Conservation (phyloP, 345 rosid genomes). For the Laguncularia racemosa region DNA sequence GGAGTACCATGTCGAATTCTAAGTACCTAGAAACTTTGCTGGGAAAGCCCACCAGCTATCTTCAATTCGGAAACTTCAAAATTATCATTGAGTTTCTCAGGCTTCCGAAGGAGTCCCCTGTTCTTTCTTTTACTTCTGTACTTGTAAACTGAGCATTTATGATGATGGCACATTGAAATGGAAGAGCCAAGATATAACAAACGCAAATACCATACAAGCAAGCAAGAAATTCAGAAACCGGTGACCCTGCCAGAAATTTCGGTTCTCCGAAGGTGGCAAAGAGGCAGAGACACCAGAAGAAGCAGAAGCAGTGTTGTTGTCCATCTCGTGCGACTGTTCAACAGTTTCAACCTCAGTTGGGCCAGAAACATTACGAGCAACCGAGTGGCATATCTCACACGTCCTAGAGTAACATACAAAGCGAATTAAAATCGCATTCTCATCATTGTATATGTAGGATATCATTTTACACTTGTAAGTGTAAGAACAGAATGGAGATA, state of each 20-base stretch:
- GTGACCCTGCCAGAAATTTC: slow-evolving; percentile 50
- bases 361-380: slow-evolving; percentile 62
- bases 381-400: slow-evolving; percentile 87
- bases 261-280: slow-evolving; percentile 37
- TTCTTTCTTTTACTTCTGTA: slow-evolving; percentile 9
- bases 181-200: slow-evolving; percentile 34
- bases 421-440: not conserved
- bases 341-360: slow-evolving; percentile 33
- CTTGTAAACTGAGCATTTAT: slow-evolving; percentile 11
- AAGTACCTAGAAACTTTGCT: too few relatives aligned
- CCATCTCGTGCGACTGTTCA: slow-evolving; percentile 35
- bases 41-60: not conserved
- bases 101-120: not conserved
- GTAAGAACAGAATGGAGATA: too few relatives aligned
- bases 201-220: slow-evolving; percentile 66
- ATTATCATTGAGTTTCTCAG: too few relatives aligned
- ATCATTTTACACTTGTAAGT: too few relatives aligned
- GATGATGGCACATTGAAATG: slow-evolving; percentile 62
- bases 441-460: too few relatives aligned
- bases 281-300: slow-evolving; percentile 14
- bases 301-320: slow-evolving; percentile 15
- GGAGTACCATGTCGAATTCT: too few relatives aligned
- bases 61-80: too few relatives aligned
- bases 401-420: slow-evolving; percentile 31
- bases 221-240: slow-evolving; percentile 19